Evolutionary conservation across 176 grass and related monocot species (phyloP).

Genomic region (Tillandsia fasciculata): DNA sequence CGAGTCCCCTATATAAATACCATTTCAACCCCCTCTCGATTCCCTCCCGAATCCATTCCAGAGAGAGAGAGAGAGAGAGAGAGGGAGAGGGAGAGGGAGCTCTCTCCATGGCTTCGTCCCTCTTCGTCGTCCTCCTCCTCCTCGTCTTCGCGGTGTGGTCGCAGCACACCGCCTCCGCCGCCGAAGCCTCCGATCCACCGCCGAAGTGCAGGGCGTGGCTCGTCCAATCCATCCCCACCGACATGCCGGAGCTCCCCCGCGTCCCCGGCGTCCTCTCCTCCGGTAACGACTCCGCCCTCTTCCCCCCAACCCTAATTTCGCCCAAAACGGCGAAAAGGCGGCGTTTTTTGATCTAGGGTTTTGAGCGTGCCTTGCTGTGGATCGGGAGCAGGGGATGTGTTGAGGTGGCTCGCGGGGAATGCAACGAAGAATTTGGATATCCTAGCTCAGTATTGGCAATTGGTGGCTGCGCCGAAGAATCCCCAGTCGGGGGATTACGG

Average conservation of each 20-base stretch:
- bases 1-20: too few species aligned
- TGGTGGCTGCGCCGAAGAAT: conserved; percentile 48
- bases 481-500: conserved; percentile 73
- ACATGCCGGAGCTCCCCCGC: conserved; percentile 74
- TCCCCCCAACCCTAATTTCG: not conserved
- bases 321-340: not conserved
- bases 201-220: conserved; percentile 72
- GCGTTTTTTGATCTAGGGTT: not conserved
- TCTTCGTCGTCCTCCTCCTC: not conserved
- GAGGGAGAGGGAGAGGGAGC: too few species aligned
- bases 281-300: conserved; percentile 22
- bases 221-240: conserved; percentile 92
- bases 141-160: conserved; percentile 6
- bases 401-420: conserved; percentile 86
- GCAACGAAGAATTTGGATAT: conserved; percentile 58
- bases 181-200: not conserved
- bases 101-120: too few species aligned
- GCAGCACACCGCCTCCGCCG: not conserved
- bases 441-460: conserved; percentile 82
- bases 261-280: conserved; percentile 79
- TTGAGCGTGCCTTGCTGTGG: not conserved
- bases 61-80: too few species aligned
- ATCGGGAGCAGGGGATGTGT: conserved; percentile 45
- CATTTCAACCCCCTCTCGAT: too few species aligned
- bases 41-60: too few species aligned